These are phyloP conservation scores for Exobasidium cylindrosporum DNA, from an alignment of 1,284 basidiomycete genomes.

Conservation along the genomic window DNA sequence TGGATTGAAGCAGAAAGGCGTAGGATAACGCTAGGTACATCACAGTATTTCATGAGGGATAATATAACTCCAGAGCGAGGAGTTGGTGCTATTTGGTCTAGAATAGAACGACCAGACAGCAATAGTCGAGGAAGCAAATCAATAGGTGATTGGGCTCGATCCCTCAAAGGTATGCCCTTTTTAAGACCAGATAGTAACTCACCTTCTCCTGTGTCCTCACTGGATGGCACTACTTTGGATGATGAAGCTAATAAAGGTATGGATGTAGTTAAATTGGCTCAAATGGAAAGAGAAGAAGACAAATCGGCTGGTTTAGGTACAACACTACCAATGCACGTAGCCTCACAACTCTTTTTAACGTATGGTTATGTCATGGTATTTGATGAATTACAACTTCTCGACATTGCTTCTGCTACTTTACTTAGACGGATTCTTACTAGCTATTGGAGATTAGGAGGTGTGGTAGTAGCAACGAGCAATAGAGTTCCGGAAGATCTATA, in stretches of 20 bases:
- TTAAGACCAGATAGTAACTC: conserved; percentile 23
- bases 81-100: conserved; percentile 54
- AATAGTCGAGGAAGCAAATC: conserved; percentile 5
- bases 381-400: conserved; percentile 71
- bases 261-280: conserved; percentile 12
- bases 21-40: conserved; percentile 34
- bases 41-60: conserved; percentile 23
- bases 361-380: conserved; percentile 66
- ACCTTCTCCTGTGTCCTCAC: background rate
- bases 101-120: conserved; percentile 49
- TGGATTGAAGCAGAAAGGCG: conserved; percentile 63
- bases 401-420: conserved; percentile 66
- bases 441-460: conserved; percentile 73
- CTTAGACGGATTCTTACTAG: conserved; percentile 70
- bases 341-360: conserved; percentile 61
- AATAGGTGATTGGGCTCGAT: background rate
- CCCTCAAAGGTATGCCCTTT: conserved; percentile 23
- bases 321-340: conserved; percentile 57
- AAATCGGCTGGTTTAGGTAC: conserved; percentile 22
- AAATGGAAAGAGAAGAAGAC: conserved; percentile 10
- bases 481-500: conserved; percentile 69
- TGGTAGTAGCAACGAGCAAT: conserved; percentile 64
- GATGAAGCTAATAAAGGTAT: conserved; percentile 12
- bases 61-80: conserved; percentile 26
- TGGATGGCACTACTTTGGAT: conserved; percentile 9